Evolutionary conservation across 331 rosid species (phyloP).

Genomic region (Prunus yedoensis): DNA sequence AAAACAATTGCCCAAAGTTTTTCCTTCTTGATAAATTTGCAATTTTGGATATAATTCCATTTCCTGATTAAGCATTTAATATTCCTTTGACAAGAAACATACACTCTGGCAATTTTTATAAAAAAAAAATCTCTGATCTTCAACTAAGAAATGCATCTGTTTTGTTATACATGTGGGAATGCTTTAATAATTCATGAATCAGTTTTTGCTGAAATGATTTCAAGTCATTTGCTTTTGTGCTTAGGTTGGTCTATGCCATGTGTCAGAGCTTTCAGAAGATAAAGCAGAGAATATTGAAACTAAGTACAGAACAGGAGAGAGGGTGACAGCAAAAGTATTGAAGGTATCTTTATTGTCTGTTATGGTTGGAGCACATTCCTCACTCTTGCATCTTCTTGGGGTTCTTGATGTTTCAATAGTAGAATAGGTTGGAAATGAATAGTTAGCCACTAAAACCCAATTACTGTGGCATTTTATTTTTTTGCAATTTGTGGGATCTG

Average conservation of each 20-base stretch:
- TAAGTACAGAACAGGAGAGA: constrained; percentile 68
- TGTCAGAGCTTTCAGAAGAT: constrained; percentile 77
- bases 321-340: constrained; percentile 68
- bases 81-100: background rate
- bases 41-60: background rate
- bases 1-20: background rate
- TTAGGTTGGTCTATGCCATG: constrained; percentile 93
- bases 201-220: background rate
- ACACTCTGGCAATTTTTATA: background rate
- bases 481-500: background rate
- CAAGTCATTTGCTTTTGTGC: constrained; percentile 12
- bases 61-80: background rate
- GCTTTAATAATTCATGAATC: background rate
- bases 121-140: background rate
- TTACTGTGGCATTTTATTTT: background rate
- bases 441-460: background rate
- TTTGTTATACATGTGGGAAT: background rate
- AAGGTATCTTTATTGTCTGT: constrained; percentile 52
- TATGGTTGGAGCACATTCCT: background rate
- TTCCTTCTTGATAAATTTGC: background rate
- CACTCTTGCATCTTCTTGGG: background rate
- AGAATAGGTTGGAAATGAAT: background rate
- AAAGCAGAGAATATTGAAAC: constrained; percentile 53
- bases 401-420: background rate
- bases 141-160: background rate